Conservation (phyloP, 2,329 filamentous ascomycete species). For the Penicillium frequentans region DNA sequence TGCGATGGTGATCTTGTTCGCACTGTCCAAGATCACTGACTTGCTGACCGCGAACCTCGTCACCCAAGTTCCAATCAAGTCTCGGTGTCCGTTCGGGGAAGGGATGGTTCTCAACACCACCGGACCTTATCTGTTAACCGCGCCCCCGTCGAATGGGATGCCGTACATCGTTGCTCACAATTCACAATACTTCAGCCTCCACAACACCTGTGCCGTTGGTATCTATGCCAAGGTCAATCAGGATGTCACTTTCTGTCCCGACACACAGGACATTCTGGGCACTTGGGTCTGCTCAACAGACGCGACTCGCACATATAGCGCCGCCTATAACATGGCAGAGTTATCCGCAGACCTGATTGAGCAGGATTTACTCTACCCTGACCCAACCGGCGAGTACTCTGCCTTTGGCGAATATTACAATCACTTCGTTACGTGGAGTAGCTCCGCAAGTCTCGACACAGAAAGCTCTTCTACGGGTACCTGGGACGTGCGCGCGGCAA, state of each 20-base stretch:
- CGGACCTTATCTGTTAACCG: not conserved
- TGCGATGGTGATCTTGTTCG: not conserved
- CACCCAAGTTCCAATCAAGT: not conserved
- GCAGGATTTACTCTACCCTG: not conserved
- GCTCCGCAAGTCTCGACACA: not conserved
- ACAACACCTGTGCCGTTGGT: not conserved
- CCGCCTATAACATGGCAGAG: not conserved
- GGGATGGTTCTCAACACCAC: not conserved
- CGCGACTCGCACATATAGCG: not conserved
- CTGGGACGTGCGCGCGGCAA: not conserved
- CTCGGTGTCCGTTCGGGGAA: not conserved
- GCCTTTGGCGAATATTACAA: not conserved
- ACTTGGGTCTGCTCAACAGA: not conserved
- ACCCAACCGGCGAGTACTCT: not conserved
- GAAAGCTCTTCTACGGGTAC: not conserved
- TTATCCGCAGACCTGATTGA: not conserved
- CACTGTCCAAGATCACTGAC: not conserved
- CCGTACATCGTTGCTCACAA: not conserved
- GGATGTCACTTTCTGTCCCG: not conserved
- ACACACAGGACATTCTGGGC: not conserved
- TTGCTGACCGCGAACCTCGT: not conserved
- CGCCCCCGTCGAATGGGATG: not conserved
- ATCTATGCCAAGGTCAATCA: not conserved
- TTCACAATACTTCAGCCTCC: not conserved
- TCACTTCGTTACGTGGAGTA: not conserved